Percentiles rank a stretch among this genome's conserved stretches.
phyloP scores from a whole-genome alignment of 164 flowering plant genomes.

The Aristolochia contorta region DNA sequence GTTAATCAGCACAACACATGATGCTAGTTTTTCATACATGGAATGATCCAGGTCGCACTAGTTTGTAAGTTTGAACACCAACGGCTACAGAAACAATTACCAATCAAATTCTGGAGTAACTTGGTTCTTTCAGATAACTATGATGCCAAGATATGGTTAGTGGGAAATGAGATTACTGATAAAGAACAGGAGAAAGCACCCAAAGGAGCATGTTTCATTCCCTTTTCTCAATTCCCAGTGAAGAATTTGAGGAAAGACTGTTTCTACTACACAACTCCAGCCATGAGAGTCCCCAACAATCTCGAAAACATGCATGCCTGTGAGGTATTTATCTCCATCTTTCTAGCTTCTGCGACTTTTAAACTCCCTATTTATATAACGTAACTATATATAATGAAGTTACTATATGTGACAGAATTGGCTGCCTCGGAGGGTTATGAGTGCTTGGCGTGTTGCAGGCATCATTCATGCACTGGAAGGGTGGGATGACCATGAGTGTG shows the following conservation, averaged over 20 bases:
- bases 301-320: conserved; percentile 52
- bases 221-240: conserved; percentile 42
- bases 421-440: too few species aligned
- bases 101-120: conserved; percentile 2
- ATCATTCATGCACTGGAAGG: too few species aligned
- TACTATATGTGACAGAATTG: conserved; percentile 23
- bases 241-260: too few species aligned
- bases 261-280: conserved; percentile 45
- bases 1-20: neutral
- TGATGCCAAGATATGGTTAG: conserved; percentile 35
- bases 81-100: conserved; percentile 17
- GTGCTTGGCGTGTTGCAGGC: too few species aligned
- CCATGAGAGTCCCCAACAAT: conserved; percentile 37
- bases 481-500: conserved; percentile 38
- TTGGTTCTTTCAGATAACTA: conserved; percentile 21
- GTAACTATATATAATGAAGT: neutral
- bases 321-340: conserved; percentile 31
- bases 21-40: too few species aligned
- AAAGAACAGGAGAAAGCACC: conserved; percentile 35
- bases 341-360: neutral
- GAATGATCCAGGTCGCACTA: conserved; percentile 21
- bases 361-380: neutral
- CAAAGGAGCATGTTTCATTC: conserved; percentile 38
- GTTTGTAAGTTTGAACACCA: conserved; percentile 16
- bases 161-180: conserved; percentile 33